These are phyloP conservation scores for Aureobasidium melanogenum DNA, from an alignment of 2,329 filamentous ascomycete species.

Conservation along the genomic window DNA sequence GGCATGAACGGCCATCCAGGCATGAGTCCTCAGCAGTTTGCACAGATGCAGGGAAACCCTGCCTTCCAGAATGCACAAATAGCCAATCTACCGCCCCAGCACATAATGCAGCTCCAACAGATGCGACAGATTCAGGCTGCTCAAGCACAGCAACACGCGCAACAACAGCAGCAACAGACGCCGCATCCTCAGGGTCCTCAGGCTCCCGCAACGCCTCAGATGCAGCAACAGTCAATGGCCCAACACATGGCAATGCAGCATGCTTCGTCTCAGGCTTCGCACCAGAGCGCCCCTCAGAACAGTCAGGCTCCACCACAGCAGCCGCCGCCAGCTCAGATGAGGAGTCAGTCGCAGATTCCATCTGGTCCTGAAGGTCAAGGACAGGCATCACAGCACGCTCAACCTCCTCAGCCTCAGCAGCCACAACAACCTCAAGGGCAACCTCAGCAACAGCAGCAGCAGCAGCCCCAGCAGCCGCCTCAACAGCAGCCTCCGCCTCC, in stretches of 20 bases:
- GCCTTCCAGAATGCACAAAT: slow-evolving; percentile 10
- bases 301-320: slow-evolving; percentile 28
- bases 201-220: slow-evolving; percentile 29
- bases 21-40: slow-evolving; percentile 45
- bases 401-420: slow-evolving; percentile 28
- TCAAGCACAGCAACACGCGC: slow-evolving; percentile 21
- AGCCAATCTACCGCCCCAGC: slow-evolving; percentile 14
- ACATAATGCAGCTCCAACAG: slow-evolving; percentile 20
- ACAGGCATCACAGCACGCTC: slow-evolving; percentile 26
- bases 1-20: slow-evolving; percentile 43
- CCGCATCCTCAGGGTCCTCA: slow-evolving; percentile 23
- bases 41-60: slow-evolving; percentile 36
- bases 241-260: slow-evolving; percentile 38
- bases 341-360: slow-evolving; percentile 30
- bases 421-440: slow-evolving; percentile 14
- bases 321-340: slow-evolving; percentile 29
- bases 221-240: slow-evolving; percentile 32
- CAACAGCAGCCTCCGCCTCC: slow-evolving; percentile 18
- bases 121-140: slow-evolving; percentile 26
- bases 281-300: slow-evolving; percentile 36
- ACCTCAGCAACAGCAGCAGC: slow-evolving; percentile 5
- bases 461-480: slow-evolving; percentile 3
- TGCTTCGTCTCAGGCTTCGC: slow-evolving; percentile 40
- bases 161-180: slow-evolving; percentile 19
- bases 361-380: slow-evolving; percentile 17